These are phyloP conservation scores for Colletotrichum trifolii DNA, from an alignment of 2,329 filamentous ascomycete genomes.

Conservation along the genomic window DNA sequence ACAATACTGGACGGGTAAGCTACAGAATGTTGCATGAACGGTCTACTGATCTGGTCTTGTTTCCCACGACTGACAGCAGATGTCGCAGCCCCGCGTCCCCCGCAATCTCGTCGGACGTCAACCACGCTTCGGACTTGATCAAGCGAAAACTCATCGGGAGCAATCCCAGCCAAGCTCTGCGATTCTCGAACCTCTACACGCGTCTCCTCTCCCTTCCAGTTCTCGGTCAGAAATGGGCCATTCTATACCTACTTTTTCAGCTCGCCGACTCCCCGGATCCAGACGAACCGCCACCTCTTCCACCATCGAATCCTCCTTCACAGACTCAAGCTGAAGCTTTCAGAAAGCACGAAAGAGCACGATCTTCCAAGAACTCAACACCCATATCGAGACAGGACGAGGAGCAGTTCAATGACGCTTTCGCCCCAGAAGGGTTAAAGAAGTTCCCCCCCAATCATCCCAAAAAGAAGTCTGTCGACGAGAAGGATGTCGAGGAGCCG, in stretches of 20 bases:
- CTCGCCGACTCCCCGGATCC: slow-evolving; percentile 77
- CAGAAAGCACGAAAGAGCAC: slow-evolving; percentile 51
- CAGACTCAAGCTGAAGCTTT: slow-evolving; percentile 45
- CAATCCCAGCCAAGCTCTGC: slow-evolving; percentile 80
- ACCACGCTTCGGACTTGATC: slow-evolving; percentile 93
- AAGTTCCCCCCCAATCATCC: slow-evolving; percentile 55
- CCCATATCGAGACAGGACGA: slow-evolving; percentile 56
- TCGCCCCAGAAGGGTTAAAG: slow-evolving; percentile 63
- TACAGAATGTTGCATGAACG: too few species aligned
- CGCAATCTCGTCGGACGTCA: slow-evolving; percentile 76
- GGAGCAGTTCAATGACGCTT: slow-evolving; percentile 62
- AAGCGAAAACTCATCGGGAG: slow-evolving; percentile 86
- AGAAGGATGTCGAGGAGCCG: slow-evolving; percentile 45
- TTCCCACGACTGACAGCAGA: slow-evolving; percentile 4
- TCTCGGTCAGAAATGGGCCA: slow-evolving; percentile 95
- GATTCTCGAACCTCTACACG: slow-evolving; percentile 92
- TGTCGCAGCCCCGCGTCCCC: slow-evolving; percentile 59
- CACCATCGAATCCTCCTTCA: slow-evolving; percentile 51
- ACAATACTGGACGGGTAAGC: slow-evolving; percentile 63
- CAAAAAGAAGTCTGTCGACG: slow-evolving; percentile 45
- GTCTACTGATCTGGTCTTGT: not conserved
- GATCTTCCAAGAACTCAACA: slow-evolving; percentile 48
- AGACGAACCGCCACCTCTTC: slow-evolving; percentile 60
- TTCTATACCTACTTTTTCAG: slow-evolving; percentile 89
- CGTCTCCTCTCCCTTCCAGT: slow-evolving; percentile 91